phyloP scores from a whole-genome alignment of 768 basidiomycete species.

The Cubamyces sp. region DNA sequence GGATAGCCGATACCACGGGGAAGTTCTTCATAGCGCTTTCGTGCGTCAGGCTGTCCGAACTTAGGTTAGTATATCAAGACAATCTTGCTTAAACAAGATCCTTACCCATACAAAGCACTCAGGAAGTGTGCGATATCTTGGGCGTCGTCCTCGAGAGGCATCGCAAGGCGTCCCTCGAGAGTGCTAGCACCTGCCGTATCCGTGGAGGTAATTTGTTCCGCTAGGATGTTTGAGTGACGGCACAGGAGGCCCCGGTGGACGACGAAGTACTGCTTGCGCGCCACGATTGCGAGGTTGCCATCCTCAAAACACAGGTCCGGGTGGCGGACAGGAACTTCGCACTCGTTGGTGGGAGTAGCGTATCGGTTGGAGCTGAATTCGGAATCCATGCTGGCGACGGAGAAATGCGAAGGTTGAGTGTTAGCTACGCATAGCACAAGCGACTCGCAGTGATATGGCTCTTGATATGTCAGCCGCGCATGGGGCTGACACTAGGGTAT shows the following conservation, averaged over 20 bases:
- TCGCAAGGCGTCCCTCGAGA: conserved; percentile 62
- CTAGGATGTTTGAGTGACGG: conserved; percentile 62
- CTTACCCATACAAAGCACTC: conserved; percentile 59
- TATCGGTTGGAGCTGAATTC: conserved; percentile 38
- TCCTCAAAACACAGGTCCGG: conserved; percentile 61
- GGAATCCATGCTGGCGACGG: conserved; percentile 11
- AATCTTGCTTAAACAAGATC: not conserved
- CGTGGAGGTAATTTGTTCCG: conserved; percentile 40
- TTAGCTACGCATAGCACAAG: too few relatives aligned
- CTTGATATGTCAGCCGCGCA: not conserved
- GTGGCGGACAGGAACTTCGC: conserved; percentile 31
- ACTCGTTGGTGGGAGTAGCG: conserved; percentile 22
- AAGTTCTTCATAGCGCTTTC: conserved; percentile 43
- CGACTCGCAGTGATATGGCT: not conserved
- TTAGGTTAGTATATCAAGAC: not conserved
- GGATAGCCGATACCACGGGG: conserved; percentile 53
- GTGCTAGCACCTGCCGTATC: conserved; percentile 21
- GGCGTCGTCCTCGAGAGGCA: conserved; percentile 57
- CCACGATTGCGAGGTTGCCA: conserved; percentile 68
- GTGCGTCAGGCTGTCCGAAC: not conserved
- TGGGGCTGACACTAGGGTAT: not conserved
- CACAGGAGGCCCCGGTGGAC: conserved; percentile 69
- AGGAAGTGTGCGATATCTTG: conserved; percentile 63
- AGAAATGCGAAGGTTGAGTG: not conserved
- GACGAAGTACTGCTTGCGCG: conserved; percentile 62